Base-by-base conservation (phyloP, 2,329 filamentous ascomycete genomes). In the Aspergillus fumigatiaffinis region DNA sequence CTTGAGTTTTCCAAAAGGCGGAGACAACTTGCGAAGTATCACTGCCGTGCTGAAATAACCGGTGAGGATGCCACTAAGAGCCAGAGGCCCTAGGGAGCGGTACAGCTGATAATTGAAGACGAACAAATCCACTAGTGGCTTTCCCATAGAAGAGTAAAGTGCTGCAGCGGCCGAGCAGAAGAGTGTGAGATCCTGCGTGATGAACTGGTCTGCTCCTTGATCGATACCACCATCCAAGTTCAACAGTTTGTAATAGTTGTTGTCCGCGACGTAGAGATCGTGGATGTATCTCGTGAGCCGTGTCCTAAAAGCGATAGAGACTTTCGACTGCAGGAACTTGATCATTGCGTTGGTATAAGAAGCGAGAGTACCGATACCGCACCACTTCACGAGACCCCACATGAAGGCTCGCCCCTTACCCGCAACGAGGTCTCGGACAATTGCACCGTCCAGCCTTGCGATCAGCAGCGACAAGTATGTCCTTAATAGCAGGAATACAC, bases 331-430 rank as follows among this genome's bases (percentile, higher is more conserved):
- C 61, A 99, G 83, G 76, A 90, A 99, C 75, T 97, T 97, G 81
- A 99, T 99, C 89, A 95, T 97, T 54, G 93, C 92, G 74, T 99
- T 99, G 52, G 93, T 97, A 71, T 99, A 99, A 0, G 93, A 96
- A 8, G 92, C 93, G 62, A 97, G 87, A 2, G 90, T 91, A 46
- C 94, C 94, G 38, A 99, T 87, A 3, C 93, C 92, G 63, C 92
- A 92, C 94, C 94, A 99, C 81, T 97, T 97, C 51, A 88, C 73
- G 50, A 99, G 88, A 5, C 94, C 94, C 86, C 88, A 90, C 8
- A 94, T 78, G 72, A 99, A 99, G 0, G 86, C 83, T 67, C 87
- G 92, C 20, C 93, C 93, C 67, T 97, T 92, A 9, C 94, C 94
- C 9, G 91, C 92, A n/a, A 99, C 93, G 25, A 99, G 79, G 76